Conservation (phyloP, 352 stramenopile species). For the Blastocystis hominis region DNA sequence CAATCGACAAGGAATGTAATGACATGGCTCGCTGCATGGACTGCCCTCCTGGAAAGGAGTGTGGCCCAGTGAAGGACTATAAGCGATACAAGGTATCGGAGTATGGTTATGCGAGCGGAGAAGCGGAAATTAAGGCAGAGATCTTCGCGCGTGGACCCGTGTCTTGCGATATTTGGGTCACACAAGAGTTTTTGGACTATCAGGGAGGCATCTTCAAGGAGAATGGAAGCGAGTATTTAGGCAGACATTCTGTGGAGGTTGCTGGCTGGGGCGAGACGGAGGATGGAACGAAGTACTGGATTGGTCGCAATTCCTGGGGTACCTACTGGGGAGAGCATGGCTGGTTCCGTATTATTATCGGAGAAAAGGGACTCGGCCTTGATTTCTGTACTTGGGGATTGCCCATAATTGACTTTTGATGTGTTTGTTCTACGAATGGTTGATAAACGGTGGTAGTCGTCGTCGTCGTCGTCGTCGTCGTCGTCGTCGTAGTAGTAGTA, state of each 20-base stretch:
- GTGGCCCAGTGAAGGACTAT: constrained; percentile 73
- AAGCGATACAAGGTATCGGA: constrained; percentile 78
- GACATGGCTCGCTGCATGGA: constrained; percentile 68
- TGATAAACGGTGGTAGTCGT: too few species aligned
- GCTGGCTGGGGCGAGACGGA: constrained; percentile 75
- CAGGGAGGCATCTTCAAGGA: constrained; percentile 72
- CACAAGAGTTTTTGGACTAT: constrained; percentile 69
- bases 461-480: too few species aligned
- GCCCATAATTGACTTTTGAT: constrained; percentile 63
- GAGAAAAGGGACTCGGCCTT: constrained; percentile 77
- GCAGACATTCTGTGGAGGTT: constrained; percentile 77
- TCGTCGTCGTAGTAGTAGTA: too few species aligned
- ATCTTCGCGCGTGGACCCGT: constrained; percentile 79
- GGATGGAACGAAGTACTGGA: constrained; percentile 78
- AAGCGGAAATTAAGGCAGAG: constrained; percentile 77
- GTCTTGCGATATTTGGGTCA: constrained; percentile 73
- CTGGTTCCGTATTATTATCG: constrained; percentile 79
- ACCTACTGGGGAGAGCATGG: too few species aligned
- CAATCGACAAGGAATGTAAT: constrained; percentile 71
- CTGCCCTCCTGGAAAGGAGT: constrained; percentile 59
- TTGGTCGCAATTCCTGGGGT: constrained; percentile 80
- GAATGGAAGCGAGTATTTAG: constrained; percentile 69
- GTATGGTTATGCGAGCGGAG: constrained; percentile 74
- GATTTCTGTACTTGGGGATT: constrained; percentile 74
- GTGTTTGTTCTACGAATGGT: constrained; percentile 1